Evolutionary conservation across 1,284 basidiomycete genomes (phyloP).

Genomic region (Malassezia furfur): DNA sequence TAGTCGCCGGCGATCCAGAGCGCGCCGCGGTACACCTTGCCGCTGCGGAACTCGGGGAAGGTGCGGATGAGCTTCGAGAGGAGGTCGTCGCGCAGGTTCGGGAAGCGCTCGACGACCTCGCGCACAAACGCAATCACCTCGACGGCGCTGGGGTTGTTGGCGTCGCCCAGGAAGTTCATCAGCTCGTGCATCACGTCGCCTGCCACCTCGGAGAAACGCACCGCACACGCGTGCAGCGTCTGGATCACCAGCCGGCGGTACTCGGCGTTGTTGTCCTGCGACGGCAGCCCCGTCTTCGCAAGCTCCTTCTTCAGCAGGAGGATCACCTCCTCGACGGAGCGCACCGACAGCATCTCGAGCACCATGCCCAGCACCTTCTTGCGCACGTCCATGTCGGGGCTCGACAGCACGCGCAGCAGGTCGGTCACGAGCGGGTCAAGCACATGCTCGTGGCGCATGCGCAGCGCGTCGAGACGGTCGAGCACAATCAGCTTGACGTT

Average conservation of each 20-base stretch:
- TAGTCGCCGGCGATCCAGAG: slow-evolving; percentile 99
- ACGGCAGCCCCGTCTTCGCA: slow-evolving; percentile 68
- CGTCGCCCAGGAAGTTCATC: slow-evolving; percentile 96
- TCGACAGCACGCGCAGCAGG: slow-evolving; percentile 78
- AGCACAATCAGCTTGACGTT: slow-evolving; percentile 98
- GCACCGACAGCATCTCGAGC: slow-evolving; percentile 82
- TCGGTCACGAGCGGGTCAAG: slow-evolving; percentile 92
- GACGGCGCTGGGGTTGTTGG: slow-evolving; percentile 84
- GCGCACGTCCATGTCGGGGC: slow-evolving; percentile 92
- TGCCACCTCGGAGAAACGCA: slow-evolving; percentile 96
- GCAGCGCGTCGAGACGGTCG: slow-evolving; percentile 75
- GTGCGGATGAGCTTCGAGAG: slow-evolving; percentile 76
- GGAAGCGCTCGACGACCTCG: slow-evolving; percentile 98
- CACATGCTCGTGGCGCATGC: slow-evolving; percentile 79
- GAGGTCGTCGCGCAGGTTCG: slow-evolving; percentile 70
- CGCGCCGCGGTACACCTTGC: slow-evolving; percentile 92
- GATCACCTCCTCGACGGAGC: slow-evolving; percentile 97
- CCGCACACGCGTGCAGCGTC: slow-evolving; percentile 89
- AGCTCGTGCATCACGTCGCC: slow-evolving; percentile 90
- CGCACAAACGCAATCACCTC: slow-evolving; percentile 94
- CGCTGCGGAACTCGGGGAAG: slow-evolving; percentile 82
- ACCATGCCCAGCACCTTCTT: slow-evolving; percentile 83
- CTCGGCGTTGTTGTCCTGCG: slow-evolving; percentile 56
- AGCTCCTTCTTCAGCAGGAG: slow-evolving; percentile 95
- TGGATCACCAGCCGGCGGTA: slow-evolving; percentile 95